Conservation (phyloP, 192 early-diverging fungal species). For the Coemansia sp. region DNA sequence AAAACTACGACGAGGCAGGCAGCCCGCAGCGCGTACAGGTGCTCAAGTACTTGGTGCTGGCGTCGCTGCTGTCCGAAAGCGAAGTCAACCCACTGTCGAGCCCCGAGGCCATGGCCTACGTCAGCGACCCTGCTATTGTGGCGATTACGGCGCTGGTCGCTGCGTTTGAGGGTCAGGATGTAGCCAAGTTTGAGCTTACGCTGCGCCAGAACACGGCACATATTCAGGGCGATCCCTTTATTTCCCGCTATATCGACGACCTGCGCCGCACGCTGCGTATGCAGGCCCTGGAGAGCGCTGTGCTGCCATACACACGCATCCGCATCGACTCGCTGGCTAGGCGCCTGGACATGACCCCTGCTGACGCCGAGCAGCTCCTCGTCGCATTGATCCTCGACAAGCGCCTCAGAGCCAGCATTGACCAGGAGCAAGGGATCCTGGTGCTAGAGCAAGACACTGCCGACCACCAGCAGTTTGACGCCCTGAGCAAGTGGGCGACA, state of each 20-base stretch:
- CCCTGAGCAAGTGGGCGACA: constrained; percentile 33
- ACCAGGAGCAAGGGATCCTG: constrained; percentile 72
- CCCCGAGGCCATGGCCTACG: constrained; percentile 96
- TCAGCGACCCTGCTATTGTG: constrained; percentile 84
- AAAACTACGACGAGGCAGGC: constrained; percentile 97
- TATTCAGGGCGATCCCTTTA: constrained; percentile 90
- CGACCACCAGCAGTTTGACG: constrained; percentile 36
- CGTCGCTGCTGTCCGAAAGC: constrained; percentile 94
- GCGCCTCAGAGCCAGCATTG: constrained; percentile 79
- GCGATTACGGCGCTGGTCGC: constrained; percentile 92
- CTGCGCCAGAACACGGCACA: constrained; percentile 61
- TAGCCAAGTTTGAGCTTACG: constrained; percentile 86
- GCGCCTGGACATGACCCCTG: constrained; percentile 73
- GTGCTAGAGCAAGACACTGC: constrained; percentile 27
- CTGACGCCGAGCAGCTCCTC: constrained; percentile 83
- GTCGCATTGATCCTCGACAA: constrained; percentile 85
- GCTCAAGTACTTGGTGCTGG: constrained; percentile 92
- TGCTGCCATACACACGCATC: constrained; percentile 91
- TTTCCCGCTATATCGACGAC: constrained; percentile 85
- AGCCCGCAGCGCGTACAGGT: constrained; percentile 87
- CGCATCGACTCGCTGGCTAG: constrained; percentile 77
- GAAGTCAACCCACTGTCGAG: constrained; percentile 96
- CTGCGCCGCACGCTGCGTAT: constrained; percentile 91
- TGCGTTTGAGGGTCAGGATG: constrained; percentile 87
- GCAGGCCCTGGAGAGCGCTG: constrained; percentile 79